phyloP scores from a whole-genome alignment of 2,329 filamentous ascomycete genomes.

The Calcarisporium arbuscula region DNA sequence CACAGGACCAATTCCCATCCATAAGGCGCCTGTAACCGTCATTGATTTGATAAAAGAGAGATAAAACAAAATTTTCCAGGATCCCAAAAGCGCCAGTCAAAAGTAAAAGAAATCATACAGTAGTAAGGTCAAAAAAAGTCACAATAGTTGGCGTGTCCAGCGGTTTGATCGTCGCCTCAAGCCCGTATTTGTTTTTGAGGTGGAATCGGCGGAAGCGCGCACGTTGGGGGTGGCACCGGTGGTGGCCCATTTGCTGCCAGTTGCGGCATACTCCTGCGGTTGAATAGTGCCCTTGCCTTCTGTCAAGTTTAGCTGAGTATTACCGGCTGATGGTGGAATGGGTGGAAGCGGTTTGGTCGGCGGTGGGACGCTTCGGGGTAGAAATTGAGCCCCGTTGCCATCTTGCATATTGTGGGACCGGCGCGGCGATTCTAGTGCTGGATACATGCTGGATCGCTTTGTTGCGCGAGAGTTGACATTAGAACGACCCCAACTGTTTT shows the following conservation, averaged over 20 bases:
- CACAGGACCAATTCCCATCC: too few relatives aligned
- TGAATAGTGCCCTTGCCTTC: conserved; percentile 18
- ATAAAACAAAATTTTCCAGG: too few relatives aligned
- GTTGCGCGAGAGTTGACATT: conserved; percentile 13
- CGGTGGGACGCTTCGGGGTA: conserved; percentile 21
- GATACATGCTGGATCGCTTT: conserved; percentile 22
- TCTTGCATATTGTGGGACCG: conserved; percentile 13
- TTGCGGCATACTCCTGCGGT: conserved; percentile 45
- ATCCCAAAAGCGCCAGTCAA: too few relatives aligned
- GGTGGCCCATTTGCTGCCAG: conserved; percentile 41
- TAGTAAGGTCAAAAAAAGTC: neutral
- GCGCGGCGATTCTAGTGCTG: conserved; percentile 19
- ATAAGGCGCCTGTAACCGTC: too few relatives aligned
- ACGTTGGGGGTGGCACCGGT: conserved; percentile 47
- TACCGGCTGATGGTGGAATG: conserved; percentile 20
- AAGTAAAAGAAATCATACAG: too few relatives aligned
- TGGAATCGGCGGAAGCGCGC: conserved; percentile 49
- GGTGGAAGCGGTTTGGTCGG: conserved; percentile 24
- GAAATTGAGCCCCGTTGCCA: conserved; percentile 9
- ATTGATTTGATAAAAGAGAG: too few relatives aligned
- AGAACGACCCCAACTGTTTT: too few relatives aligned
- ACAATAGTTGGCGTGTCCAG: neutral
- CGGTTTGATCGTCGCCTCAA: too few relatives aligned
- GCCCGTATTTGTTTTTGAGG: conserved; percentile 15
- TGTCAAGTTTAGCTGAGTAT: conserved; percentile 14